Conservation (phyloP, 148 eudicot genomes). For the Oxyria digyna region DNA sequence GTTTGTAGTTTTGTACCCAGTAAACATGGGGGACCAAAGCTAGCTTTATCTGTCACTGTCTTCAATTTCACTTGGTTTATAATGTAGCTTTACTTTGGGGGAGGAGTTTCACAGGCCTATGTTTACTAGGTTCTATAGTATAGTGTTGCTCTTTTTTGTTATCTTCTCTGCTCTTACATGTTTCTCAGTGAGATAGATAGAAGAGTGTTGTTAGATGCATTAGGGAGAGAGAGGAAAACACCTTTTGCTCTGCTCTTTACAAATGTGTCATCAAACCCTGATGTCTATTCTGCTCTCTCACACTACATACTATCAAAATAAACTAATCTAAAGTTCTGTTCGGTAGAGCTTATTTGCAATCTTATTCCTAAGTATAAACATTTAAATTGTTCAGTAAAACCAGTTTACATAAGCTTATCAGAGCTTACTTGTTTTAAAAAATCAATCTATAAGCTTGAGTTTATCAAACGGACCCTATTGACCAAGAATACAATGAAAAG, state of each 20-base stretch:
- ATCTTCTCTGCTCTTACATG: conserved; percentile 16
- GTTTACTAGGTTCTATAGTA: conserved; percentile 31
- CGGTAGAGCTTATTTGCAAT: too few species aligned
- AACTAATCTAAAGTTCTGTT: too few species aligned
- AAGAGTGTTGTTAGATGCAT: not conserved
- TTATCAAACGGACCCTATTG: too few species aligned
- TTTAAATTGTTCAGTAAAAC: too few species aligned
- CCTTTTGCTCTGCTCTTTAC: conserved; percentile 25
- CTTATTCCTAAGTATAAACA: too few species aligned
- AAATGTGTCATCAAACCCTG: conserved; percentile 8
- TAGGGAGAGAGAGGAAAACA: conserved; percentile 17
- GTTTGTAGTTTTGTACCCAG: conserved; percentile 30
- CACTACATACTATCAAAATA: too few species aligned
- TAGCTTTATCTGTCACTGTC: conserved; percentile 49
- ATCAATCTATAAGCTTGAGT: too few species aligned
- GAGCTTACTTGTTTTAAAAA: too few species aligned
- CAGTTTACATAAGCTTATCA: too few species aligned
- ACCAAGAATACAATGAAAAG: not conserved
- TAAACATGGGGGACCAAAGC: conserved; percentile 37
- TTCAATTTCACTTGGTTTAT: conserved; percentile 32
- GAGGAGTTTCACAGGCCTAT: conserved; percentile 43
- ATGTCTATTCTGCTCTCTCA: too few species aligned
- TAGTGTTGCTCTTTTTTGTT: conserved; percentile 5
- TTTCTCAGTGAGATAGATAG: conserved; percentile 9
- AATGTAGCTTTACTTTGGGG: conserved; percentile 22